These are phyloP conservation scores for Paspalum vaginatum DNA, from an alignment of 176 grass and related monocot genomes.

Conservation along the genomic window DNA sequence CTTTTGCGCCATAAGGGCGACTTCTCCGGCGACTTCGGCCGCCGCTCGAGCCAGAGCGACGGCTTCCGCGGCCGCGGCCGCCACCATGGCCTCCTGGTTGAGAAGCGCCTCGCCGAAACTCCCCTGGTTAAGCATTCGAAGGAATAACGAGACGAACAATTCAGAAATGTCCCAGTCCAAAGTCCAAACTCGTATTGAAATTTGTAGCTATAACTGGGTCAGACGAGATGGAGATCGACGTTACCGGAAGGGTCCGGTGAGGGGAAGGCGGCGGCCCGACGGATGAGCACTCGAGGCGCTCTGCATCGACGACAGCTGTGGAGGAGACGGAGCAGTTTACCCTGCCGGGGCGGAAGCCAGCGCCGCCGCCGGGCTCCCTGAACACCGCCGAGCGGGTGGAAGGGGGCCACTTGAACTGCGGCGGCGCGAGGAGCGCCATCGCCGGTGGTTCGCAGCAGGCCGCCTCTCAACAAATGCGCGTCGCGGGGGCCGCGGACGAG, in stretches of 20 bases:
- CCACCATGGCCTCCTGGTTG: constrained; percentile 68
- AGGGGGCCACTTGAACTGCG: constrained; percentile 57
- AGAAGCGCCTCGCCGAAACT: constrained; percentile 59
- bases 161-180: not conserved
- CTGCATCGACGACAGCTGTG: constrained; percentile 22
- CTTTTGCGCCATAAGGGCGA: constrained; percentile 51
- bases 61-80: constrained; percentile 77
- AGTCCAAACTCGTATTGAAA: not conserved
- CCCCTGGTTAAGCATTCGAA: constrained; percentile 25
- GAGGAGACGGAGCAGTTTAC: constrained; percentile 36
- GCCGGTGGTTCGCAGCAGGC: not conserved
- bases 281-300: constrained; percentile 18
- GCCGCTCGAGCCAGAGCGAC: constrained; percentile 89
- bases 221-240: not conserved
- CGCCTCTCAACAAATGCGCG: constrained; percentile 22
- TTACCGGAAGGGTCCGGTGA: constrained; percentile 38
- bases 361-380: constrained; percentile 32
- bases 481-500: not conserved
- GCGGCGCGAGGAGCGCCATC: constrained; percentile 57
- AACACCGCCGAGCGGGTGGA: constrained; percentile 39
- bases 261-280: constrained; percentile 19
- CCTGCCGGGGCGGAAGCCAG: constrained; percentile 1
- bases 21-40: constrained; percentile 72
- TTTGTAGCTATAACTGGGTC: not conserved
- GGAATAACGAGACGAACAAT: not conserved